phyloP scores from a whole-genome alignment of 208 protist species.

The Acanthamoeba comandoni region DNA sequence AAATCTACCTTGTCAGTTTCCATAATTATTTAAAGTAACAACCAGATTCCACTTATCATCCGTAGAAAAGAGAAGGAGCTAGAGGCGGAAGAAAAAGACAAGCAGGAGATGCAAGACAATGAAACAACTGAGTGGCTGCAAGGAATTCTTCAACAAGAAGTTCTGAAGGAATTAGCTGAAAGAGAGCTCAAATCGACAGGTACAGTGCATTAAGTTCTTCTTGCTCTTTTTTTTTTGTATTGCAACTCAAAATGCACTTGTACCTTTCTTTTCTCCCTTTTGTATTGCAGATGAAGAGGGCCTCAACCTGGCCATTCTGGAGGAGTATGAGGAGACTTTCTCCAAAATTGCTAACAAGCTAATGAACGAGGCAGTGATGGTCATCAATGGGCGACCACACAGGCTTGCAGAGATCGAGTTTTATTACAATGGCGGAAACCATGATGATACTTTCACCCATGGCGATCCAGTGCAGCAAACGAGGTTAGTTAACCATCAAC shows the following conservation, averaged over 20 bases:
- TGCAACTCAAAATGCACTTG: too few species aligned
- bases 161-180: neutral
- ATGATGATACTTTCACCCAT: conserved; percentile 72
- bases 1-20: too few species aligned
- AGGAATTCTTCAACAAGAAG: neutral
- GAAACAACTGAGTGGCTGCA: too few species aligned
- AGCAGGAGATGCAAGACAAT: conserved; percentile 18
- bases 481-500: too few species aligned
- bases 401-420: conserved; percentile 63
- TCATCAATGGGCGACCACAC: conserved; percentile 65
- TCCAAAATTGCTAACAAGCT: conserved; percentile 39
- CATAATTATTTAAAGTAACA: too few species aligned
- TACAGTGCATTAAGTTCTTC: neutral
- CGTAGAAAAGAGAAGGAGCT: conserved; percentile 17
- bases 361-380: conserved; percentile 36
- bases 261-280: too few species aligned
- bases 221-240: too few species aligned
- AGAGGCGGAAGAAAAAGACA: conserved; percentile 34
- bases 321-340: conserved; percentile 68
- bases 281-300: conserved; percentile 56
- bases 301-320: conserved; percentile 37
- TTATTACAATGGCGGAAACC: conserved; percentile 64
- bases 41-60: too few species aligned
- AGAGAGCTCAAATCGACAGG: neutral
- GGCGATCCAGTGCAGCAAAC: conserved; percentile 61